phyloP scores from a whole-genome alignment of 2,329 filamentous ascomycete species.

The Tolypocladium album region DNA sequence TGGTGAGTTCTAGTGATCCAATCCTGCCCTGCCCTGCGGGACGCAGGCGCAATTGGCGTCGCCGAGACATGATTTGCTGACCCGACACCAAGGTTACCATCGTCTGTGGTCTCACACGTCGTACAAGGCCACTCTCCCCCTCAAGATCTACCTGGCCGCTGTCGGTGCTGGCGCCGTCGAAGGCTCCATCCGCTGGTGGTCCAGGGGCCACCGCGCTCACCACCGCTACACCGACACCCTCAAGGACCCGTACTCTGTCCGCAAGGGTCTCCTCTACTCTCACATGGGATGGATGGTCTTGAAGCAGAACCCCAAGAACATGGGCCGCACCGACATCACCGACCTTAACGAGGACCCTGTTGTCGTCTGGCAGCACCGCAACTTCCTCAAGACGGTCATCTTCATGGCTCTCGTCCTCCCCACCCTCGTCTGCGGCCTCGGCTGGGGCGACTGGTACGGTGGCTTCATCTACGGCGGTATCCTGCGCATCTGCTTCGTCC shows the following conservation, averaged over 20 bases:
- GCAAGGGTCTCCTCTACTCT: slow-evolving; percentile 77
- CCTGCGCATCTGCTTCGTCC: slow-evolving; percentile 78
- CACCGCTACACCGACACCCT: slow-evolving; percentile 89
- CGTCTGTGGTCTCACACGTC: slow-evolving; percentile 80
- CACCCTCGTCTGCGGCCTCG: slow-evolving; percentile 61
- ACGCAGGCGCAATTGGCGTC: not conserved
- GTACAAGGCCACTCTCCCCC: slow-evolving; percentile 65
- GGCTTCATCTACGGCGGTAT: slow-evolving; percentile 81
- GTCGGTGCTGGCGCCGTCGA: slow-evolving; percentile 76
- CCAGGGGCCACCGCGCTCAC: slow-evolving; percentile 75
- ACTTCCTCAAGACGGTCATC: slow-evolving; percentile 73
- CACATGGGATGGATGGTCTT: slow-evolving; percentile 81
- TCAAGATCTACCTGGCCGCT: slow-evolving; percentile 73
- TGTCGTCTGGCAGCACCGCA: slow-evolving; percentile 78
- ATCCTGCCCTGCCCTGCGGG: no score
- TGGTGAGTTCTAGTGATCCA: slow-evolving; percentile 33
- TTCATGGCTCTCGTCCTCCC: slow-evolving; percentile 71
- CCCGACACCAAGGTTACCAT: slow-evolving; percentile 28
- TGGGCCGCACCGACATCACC: slow-evolving; percentile 78
- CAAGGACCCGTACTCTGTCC: slow-evolving; percentile 84
- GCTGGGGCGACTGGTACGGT: slow-evolving; percentile 72
- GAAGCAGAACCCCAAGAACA: slow-evolving; percentile 86
- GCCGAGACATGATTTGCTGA: not conserved
- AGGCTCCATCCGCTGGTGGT: slow-evolving; percentile 84
- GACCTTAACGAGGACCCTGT: slow-evolving; percentile 80